phyloP scores from a whole-genome alignment of 768 basidiomycete genomes.

The Suillus americanus region DNA sequence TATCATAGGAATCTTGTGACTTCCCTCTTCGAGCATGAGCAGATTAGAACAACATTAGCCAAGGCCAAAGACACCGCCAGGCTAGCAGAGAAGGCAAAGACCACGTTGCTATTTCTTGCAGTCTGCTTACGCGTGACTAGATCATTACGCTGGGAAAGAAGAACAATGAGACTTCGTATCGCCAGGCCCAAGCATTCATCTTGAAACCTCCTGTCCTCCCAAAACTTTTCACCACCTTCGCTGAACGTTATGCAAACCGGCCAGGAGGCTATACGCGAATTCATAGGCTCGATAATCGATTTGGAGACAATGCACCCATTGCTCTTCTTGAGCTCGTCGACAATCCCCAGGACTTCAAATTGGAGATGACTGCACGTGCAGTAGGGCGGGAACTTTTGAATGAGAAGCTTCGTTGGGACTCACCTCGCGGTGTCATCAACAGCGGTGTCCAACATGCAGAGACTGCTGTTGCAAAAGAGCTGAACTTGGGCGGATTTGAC shows the following conservation, averaged over 20 bases:
- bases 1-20: constrained; percentile 83
- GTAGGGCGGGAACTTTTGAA: constrained; percentile 81
- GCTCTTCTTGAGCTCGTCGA: constrained; percentile 96
- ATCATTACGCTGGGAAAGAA: constrained; percentile 93
- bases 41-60: constrained; percentile 92
- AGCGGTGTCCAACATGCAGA: constrained; percentile 46
- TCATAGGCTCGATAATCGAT: constrained; percentile 85
- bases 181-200: constrained; percentile 76
- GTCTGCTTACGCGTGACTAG: constrained; percentile 35
- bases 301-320: constrained; percentile 90
- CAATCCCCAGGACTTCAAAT: constrained; percentile 83
- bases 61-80: constrained; percentile 92
- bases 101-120: background rate
- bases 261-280: constrained; percentile 96
- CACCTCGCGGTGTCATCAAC: constrained; percentile 49
- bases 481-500: constrained; percentile 35
- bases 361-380: constrained; percentile 85
- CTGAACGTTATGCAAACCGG: constrained; percentile 75
- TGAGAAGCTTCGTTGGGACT: constrained; percentile 46
- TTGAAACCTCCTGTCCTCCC: constrained; percentile 68
- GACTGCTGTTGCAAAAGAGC: constrained; percentile 50
- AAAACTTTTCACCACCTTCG: constrained; percentile 82
- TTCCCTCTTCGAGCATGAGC: constrained; percentile 91
- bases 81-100: constrained; percentile 83
- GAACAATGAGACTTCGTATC: constrained; percentile 66